Evolutionary conservation across 257 asterid species (phyloP).

Genomic region (Salvia rosmarinus): DNA sequence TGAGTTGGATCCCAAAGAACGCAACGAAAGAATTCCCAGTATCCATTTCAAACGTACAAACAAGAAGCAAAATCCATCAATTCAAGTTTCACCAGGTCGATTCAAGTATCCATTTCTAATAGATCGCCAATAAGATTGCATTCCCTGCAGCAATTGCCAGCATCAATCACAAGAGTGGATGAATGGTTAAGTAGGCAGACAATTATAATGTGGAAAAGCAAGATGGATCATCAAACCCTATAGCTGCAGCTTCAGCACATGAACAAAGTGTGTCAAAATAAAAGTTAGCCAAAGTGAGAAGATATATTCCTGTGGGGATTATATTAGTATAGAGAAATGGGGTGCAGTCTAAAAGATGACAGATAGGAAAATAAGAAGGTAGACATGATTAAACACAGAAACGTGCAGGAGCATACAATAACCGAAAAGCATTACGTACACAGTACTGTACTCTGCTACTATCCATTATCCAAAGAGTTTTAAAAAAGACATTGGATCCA

Average conservation of each 20-base stretch:
- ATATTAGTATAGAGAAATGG: background rate
- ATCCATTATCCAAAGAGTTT: background rate
- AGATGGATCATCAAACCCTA: conserved; percentile 4
- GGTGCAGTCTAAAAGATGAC: background rate
- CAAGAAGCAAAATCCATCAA: conserved; percentile 1
- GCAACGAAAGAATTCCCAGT: conserved; percentile 81
- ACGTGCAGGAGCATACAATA: background rate
- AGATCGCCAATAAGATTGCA: conserved; percentile 51
- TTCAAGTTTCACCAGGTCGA: background rate
- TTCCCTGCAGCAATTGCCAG: conserved; percentile 55
- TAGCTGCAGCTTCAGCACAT: conserved; percentile 15
- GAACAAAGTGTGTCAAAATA: conserved; percentile 2
- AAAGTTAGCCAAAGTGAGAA: background rate
- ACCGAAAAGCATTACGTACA: background rate
- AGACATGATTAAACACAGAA: conserved; percentile 7
- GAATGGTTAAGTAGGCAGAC: conserved; percentile 6
- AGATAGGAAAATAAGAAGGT: background rate
- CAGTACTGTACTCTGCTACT: background rate
- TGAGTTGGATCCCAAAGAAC: conserved; percentile 87
- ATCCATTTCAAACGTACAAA: background rate
- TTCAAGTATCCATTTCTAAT: conserved; percentile 40
- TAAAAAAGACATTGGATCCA: background rate
- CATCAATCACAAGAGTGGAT: conserved; percentile 33
- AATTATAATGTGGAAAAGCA: conserved; percentile 2
- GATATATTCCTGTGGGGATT: background rate